Evolutionary conservation across 805 yeast species (phyloP).

Genomic region (Metschnikowia baotianmanensis): DNA sequence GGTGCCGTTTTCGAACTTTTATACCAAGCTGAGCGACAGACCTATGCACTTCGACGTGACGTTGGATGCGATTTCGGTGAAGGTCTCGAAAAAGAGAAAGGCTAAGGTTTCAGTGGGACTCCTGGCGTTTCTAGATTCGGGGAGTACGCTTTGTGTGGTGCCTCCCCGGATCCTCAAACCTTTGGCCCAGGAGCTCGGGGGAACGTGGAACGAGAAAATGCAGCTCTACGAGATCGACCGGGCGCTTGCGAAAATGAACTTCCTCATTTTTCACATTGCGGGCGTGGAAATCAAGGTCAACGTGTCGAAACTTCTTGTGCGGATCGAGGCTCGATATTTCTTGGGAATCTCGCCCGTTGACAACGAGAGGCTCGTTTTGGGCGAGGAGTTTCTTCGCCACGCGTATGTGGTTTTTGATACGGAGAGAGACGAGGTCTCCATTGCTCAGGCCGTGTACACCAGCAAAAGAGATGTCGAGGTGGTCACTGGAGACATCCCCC

Average conservation of each 20-base stretch:
- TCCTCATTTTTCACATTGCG: not conserved
- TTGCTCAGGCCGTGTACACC: slow-evolving; percentile 41
- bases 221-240: slow-evolving; percentile 2
- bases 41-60: slow-evolving; percentile 50
- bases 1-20: slow-evolving; percentile 41
- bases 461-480: slow-evolving; percentile 41
- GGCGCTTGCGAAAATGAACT: not conserved
- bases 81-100: not conserved
- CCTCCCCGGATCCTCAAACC: slow-evolving; percentile 31
- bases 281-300: slow-evolving; percentile 2
- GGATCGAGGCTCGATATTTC: slow-evolving; percentile 15
- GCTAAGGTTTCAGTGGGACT: not conserved
- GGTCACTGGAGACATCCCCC: slow-evolving; percentile 46
- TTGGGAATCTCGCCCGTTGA: slow-evolving; percentile 21
- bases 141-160: slow-evolving; percentile 49
- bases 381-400: slow-evolving; percentile 57
- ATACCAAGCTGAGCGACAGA: slow-evolving; percentile 6
- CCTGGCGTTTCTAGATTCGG: slow-evolving; percentile 43
- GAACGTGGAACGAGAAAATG: slow-evolving; percentile 1
- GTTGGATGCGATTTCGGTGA: slow-evolving; percentile 26
- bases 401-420: slow-evolving; percentile 68
- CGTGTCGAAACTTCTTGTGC: not conserved
- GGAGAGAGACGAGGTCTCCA: slow-evolving; percentile 52
- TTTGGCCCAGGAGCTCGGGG: slow-evolving; percentile 13
- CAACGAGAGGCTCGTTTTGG: slow-evolving; percentile 34